Conservation (phyloP, 2,329 filamentous ascomycete genomes). For the Davidsoniella australis region DNA sequence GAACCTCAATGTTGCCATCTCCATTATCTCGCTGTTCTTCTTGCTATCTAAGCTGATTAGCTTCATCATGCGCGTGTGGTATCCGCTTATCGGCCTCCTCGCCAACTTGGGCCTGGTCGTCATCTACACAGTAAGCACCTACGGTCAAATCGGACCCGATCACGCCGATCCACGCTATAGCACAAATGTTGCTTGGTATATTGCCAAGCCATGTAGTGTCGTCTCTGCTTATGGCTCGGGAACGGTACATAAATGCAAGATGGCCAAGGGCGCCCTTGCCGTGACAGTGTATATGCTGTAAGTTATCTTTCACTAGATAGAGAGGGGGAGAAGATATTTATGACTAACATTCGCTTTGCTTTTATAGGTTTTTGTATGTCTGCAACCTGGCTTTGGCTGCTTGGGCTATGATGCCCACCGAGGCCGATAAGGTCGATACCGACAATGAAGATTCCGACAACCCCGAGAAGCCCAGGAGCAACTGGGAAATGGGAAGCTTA, state of each 20-base stretch:
- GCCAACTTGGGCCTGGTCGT: slow-evolving; percentile 39
- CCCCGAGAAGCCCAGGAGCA: slow-evolving; percentile 16
- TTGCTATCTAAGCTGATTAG: slow-evolving; percentile 52
- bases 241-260: slow-evolving; percentile 41
- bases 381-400: slow-evolving; percentile 30
- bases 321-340: too few species aligned
- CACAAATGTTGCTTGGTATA: slow-evolving; percentile 55
- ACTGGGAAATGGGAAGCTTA: slow-evolving; percentile 43
- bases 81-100: slow-evolving; percentile 44
- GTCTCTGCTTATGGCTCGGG: slow-evolving; percentile 17
- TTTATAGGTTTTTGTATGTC: slow-evolving; percentile 5
- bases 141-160: slow-evolving; percentile 58
- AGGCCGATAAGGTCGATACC: slow-evolving; percentile 29
- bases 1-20: slow-evolving; percentile 59
- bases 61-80: slow-evolving; percentile 55
- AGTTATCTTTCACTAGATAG: slow-evolving; percentile 20
- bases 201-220: slow-evolving; percentile 44
- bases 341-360: slow-evolving; percentile 8
- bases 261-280: slow-evolving; percentile 52
- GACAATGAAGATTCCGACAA: slow-evolving; percentile 27
- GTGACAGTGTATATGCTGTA: slow-evolving; percentile 52
- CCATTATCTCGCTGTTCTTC: slow-evolving; percentile 59
- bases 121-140: slow-evolving; percentile 48
- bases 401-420: slow-evolving; percentile 40
- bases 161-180: slow-evolving; percentile 46